Evolutionary conservation across 78 protist species (phyloP).

Genomic region (Neovahlkampfia damariscottae): DNA sequence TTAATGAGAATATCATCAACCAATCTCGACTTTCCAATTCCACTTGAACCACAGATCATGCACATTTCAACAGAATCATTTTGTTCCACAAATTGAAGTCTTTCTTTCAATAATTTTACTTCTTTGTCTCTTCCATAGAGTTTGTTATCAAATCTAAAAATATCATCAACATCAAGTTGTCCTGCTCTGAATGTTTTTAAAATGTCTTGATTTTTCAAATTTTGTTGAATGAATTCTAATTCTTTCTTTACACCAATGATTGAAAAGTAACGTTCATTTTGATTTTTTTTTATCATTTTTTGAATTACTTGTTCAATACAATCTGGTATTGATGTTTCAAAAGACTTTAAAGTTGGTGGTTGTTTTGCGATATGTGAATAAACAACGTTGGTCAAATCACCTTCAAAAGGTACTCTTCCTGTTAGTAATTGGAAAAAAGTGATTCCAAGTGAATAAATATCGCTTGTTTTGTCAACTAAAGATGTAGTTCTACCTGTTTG

Average conservation of each 20-base stretch:
- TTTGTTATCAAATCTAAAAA: neutral
- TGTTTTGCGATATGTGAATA: neutral
- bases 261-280: neutral
- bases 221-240: neutral
- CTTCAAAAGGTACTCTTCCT: neutral
- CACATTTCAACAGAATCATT: neutral
- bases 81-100: neutral
- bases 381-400: neutral
- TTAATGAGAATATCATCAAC: neutral
- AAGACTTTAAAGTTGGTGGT: neutral
- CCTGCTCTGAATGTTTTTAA: neutral
- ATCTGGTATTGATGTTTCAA: neutral
- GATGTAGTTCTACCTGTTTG: neutral
- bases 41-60: neutral
- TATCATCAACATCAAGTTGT: neutral
- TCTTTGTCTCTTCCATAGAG: neutral
- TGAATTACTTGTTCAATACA: neutral
- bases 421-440: neutral
- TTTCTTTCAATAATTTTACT: neutral
- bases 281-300: neutral
- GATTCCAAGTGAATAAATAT: neutral
- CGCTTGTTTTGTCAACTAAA: neutral
- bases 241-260: neutral
- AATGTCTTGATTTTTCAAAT: neutral
- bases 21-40: neutral